Base-by-base conservation (phyloP, 129 eudicot genomes). In the Artemisia annua region DNA sequence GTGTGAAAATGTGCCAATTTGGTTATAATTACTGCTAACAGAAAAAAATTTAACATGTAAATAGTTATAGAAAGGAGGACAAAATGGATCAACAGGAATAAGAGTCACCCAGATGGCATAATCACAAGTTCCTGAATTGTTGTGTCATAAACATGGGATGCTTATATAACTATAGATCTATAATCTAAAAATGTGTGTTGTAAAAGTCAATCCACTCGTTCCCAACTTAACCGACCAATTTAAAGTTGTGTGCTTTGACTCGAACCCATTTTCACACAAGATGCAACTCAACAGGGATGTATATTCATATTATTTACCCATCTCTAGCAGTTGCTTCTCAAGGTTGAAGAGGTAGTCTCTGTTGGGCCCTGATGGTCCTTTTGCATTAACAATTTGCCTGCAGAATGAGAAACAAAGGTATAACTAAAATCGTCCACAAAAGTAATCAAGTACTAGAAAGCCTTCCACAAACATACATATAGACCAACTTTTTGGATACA, bases 321-420 rank as follows among this genome's bases (percentile, higher is more conserved):
- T 79, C 30, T 87, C 83, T 44, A 73, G 68, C 20, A 93, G 89
- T 24, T 96, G 87, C 70, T 81, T 86, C 51, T 93, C 98, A 18
- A 93, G 98, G 66, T 90, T 84, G 83, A 93, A 93, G 64, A 93
- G 96, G 83, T 93, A 93, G 76, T 93, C 98, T 79, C 87, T 82
- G 85, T 93, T 93, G 18, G 98, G 98, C 65, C 98, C 98, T 12
- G 98, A 93, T 56, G 97, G 97, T 32, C 98, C 97, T 88, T 93
- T 84, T 55, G 98, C 96, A 15, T 15, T 48, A 30, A 86, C 81
- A 72, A 93, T 93, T 84, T 93, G 98, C 69, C 98, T 93, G 92
- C 75, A 75, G 22, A 71, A 67, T 18, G 4, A n/a, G 48, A 56
- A 55, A 13, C 17, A 14, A 15, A 54, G 18, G 11, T 10, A 3